These are phyloP conservation scores for Phytopythium delawarense DNA, from an alignment of 352 stramenopile species.

Conservation along the genomic window DNA sequence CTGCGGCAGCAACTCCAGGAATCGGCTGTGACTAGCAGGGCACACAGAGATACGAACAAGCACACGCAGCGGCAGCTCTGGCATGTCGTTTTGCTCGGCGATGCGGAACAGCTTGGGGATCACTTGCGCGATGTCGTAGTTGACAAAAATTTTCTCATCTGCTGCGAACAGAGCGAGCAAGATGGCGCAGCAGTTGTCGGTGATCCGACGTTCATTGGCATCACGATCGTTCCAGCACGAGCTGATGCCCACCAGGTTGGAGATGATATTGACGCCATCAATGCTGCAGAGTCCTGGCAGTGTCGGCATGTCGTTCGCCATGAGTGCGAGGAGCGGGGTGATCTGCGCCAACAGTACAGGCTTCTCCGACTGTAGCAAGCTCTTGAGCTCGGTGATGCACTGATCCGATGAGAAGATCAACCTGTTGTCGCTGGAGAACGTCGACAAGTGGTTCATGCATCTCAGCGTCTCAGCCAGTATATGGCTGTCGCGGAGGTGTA, in stretches of 20 bases:
- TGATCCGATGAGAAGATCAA: constrained; percentile 30
- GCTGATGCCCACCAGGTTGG: constrained; percentile 19
- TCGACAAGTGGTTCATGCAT: constrained; percentile 28
- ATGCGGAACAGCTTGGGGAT: constrained; percentile 47
- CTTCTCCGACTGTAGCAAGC: constrained; percentile 29
- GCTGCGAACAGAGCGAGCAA: constrained; percentile 38
- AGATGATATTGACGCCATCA: constrained; percentile 36
- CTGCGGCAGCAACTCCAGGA: constrained; percentile 32
- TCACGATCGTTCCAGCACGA: constrained; percentile 2
- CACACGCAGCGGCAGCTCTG: constrained; percentile 40
- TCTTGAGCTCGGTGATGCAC: constrained; percentile 23
- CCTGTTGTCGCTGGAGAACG: constrained; percentile 14
- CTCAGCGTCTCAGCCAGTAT: constrained; percentile 26
- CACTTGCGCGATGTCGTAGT: constrained; percentile 49
- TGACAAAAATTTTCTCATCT: constrained; percentile 35
- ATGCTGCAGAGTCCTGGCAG: constrained; percentile 42
- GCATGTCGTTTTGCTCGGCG: constrained; percentile 20
- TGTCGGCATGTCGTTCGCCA: constrained; percentile 37
- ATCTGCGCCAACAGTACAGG: constrained; percentile 32
- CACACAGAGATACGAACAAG: constrained; percentile 43
- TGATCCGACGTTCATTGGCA: constrained; percentile 17
- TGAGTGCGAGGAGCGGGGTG: constrained; percentile 43
- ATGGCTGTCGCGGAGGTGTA: constrained; percentile 38
- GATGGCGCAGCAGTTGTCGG: constrained; percentile 44
- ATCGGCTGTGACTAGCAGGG: constrained; percentile 26